Percentiles rank a stretch among this genome's conserved stretches.
Conservation (phyloP, 2,329 filamentous ascomycete species). For the Alternaria conjuncta region DNA sequence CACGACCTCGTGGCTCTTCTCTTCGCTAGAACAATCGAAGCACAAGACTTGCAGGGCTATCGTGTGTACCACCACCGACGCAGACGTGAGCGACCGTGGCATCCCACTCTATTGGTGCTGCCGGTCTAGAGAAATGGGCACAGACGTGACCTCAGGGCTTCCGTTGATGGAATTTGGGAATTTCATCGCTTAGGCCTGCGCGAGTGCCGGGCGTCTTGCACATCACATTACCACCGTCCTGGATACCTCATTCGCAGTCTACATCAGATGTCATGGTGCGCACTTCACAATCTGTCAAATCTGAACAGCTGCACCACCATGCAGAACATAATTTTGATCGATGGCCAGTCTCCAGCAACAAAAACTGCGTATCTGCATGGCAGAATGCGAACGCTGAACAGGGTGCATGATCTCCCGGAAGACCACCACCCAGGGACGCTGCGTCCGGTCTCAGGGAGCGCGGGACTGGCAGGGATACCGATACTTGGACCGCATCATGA, state of each 20-base stretch:
- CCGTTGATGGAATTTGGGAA: slow-evolving; percentile 37
- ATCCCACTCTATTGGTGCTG: not conserved
- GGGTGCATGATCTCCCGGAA: slow-evolving; percentile 46
- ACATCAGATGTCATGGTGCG: not conserved
- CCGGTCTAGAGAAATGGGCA: slow-evolving; percentile 12
- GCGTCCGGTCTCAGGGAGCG: slow-evolving; percentile 36
- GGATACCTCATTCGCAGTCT: slow-evolving; percentile 23
- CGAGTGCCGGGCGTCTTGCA: slow-evolving; percentile 35
- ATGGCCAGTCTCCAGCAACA: not conserved
- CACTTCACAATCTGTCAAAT: not conserved
- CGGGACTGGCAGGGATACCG: slow-evolving; percentile 36
- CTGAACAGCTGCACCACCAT: not conserved
- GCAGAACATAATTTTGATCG: not conserved
- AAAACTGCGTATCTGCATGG: not conserved
- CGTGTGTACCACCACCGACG: not conserved
- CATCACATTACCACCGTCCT: slow-evolving; percentile 31
- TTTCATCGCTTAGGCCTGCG: slow-evolving; percentile 24
- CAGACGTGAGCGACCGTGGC: not conserved
- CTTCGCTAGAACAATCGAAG: slow-evolving; percentile 6
- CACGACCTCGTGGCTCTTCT: slow-evolving; percentile 27
- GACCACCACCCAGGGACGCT: slow-evolving; percentile 21
- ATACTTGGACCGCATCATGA: slow-evolving; percentile 30
- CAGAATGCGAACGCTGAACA: slow-evolving; percentile 22
- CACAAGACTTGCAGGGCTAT: not conserved
- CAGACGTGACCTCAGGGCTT: slow-evolving; percentile 31